Conservation (phyloP, 192 early-diverging fungal species). For the Allomyces javanicus region DNA sequence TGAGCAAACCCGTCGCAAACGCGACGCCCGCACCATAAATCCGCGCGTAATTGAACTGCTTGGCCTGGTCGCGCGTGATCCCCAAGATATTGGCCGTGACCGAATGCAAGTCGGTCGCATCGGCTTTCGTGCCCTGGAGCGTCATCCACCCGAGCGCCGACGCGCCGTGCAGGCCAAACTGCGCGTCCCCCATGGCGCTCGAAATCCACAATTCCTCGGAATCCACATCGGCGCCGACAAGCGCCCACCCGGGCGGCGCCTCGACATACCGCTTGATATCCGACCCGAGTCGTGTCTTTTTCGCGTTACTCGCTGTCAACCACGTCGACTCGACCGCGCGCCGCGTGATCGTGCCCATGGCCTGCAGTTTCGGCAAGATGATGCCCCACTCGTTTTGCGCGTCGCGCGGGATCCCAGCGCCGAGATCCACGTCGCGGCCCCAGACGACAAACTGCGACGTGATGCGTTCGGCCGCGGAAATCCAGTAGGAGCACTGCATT, state of each 20-base stretch:
- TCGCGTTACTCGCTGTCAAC: constrained; percentile 90
- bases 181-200: constrained; percentile 77
- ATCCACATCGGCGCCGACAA: constrained; percentile 95
- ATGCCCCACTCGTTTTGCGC: constrained; percentile 27
- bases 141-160: constrained; percentile 97
- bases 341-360: constrained; percentile 93
- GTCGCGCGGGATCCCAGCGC: neutral
- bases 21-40: constrained; percentile 87
- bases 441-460: constrained; percentile 69
- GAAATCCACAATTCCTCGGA: constrained; percentile 95
- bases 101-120: constrained; percentile 81
- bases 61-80: constrained; percentile 72
- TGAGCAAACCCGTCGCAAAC: constrained; percentile 56
- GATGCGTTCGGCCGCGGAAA: constrained; percentile 58
- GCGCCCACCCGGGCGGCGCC: constrained; percentile 59
- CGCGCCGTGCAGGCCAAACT: constrained; percentile 78
- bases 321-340: constrained; percentile 81
- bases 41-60: constrained; percentile 86
- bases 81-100: constrained; percentile 72
- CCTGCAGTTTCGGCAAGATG: constrained; percentile 73
- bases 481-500: constrained; percentile 77
- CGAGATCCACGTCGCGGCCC: constrained; percentile 14
- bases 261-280: constrained; percentile 78
- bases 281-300: constrained; percentile 69
- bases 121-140: constrained; percentile 74